Evolutionary conservation across 768 basidiomycete genomes (phyloP).

Genomic region (Lentinula edodes): DNA sequence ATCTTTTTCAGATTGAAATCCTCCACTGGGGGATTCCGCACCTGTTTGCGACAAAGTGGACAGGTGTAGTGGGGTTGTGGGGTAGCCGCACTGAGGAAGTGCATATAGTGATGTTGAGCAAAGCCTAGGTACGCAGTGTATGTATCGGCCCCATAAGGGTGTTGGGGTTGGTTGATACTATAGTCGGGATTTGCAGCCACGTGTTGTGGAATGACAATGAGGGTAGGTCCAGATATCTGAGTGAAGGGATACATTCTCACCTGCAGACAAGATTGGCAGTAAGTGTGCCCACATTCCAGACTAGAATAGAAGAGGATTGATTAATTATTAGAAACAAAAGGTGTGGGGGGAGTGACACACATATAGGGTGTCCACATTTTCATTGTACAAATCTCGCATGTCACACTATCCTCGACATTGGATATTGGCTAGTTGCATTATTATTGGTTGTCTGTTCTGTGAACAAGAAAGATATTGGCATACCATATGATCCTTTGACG

Average conservation of each 20-base stretch:
- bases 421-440: neutral
- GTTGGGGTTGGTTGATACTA: constrained; percentile 21
- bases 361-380: constrained; percentile 65
- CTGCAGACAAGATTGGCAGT: constrained; percentile 56
- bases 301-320: constrained; percentile 24
- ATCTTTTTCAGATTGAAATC: constrained; percentile 57
- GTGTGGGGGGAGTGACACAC: constrained; percentile 30
- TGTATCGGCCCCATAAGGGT: neutral
- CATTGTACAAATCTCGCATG: constrained; percentile 60
- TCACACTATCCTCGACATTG: constrained; percentile 45
- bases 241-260: constrained; percentile 17
- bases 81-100: constrained; percentile 11
- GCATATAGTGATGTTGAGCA: neutral
- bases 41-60: constrained; percentile 55
- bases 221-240: neutral
- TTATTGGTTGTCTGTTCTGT: neutral
- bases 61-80: constrained; percentile 56
- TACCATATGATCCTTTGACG: neutral
- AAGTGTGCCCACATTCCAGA: constrained; percentile 67
- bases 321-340: neutral
- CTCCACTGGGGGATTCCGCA: constrained; percentile 49
- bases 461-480: neutral
- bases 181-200: constrained; percentile 41
- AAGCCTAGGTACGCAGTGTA: neutral
- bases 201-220: constrained; percentile 26